These are phyloP conservation scores for Eucalyptus marginata DNA, from an alignment of 345 rosid species.

Conservation along the genomic window DNA sequence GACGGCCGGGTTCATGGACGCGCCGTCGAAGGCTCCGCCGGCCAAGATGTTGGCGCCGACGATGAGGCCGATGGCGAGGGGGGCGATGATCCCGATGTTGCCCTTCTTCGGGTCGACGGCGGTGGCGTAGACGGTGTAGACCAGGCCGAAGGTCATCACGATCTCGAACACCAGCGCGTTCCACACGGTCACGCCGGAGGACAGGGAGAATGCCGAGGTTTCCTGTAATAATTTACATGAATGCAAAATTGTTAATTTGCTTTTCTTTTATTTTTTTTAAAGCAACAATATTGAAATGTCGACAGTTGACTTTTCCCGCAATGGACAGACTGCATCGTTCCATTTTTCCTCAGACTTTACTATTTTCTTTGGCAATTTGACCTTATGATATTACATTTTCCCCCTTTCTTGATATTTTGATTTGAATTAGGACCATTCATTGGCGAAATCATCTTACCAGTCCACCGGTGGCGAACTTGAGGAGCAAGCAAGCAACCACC, in stretches of 20 bases:
- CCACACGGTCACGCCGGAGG: constrained; percentile 53
- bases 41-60: constrained; percentile 91
- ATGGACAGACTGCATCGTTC: background rate
- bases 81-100: constrained; percentile 66
- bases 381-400: background rate
- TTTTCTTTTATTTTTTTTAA: background rate
- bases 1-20: constrained; percentile 94
- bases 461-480: constrained; percentile 52
- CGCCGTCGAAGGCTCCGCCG: constrained; percentile 91
- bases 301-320: background rate
- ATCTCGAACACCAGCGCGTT: constrained; percentile 86
- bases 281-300: background rate
- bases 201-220: constrained; percentile 53
- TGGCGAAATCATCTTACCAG: constrained; percentile 16
- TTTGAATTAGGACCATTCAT: background rate
- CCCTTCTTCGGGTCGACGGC: constrained; percentile 93
- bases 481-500: constrained; percentile 58
- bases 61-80: constrained; percentile 75
- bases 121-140: constrained; percentile 82
- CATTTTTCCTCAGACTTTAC: background rate
- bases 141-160: constrained; percentile 89
- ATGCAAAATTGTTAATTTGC: background rate
- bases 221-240: constrained; percentile 6
- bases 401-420: background rate
- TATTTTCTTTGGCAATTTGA: background rate